Conservation (phyloP, 208 protist genomes). For the Lotmaria passim region DNA sequence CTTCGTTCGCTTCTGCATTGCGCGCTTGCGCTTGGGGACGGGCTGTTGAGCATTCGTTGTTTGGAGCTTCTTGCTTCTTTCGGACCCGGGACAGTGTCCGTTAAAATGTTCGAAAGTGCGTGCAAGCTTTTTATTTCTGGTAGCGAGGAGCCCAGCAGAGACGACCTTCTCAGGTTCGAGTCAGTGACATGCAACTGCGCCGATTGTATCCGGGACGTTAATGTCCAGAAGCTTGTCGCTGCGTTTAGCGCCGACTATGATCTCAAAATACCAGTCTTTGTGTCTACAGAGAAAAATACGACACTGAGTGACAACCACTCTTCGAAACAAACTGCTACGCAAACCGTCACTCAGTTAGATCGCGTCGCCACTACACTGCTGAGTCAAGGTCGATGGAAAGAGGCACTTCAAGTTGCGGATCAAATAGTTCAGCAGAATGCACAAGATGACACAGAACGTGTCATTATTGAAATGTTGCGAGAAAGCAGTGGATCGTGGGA, state of each 20-base stretch:
- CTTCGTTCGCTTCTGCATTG: constrained; percentile 29
- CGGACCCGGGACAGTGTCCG: constrained; percentile 2
- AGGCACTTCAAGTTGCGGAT: constrained; percentile 23
- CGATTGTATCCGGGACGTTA: constrained; percentile 1
- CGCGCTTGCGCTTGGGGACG: constrained; percentile 16
- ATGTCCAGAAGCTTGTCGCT: constrained; percentile 21
- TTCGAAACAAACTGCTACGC: not conserved
- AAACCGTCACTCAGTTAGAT: constrained; percentile 29
- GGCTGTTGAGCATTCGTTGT: not conserved
- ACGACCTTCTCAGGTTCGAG: constrained; percentile 22
- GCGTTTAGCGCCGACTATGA: constrained; percentile 37
- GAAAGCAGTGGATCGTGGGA: constrained; percentile 15
- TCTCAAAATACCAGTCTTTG: constrained; percentile 29
- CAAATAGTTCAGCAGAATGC: constrained; percentile 9
- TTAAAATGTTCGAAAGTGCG: constrained; percentile 14
- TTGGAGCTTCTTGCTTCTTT: constrained; percentile 12
- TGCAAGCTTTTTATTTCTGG: constrained; percentile 18
- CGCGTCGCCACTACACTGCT: constrained; percentile 22
- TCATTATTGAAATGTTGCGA: constrained; percentile 24
- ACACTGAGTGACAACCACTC: not conserved
- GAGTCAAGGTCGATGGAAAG: constrained; percentile 27
- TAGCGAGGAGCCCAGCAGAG: not conserved
- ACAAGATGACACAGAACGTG: constrained; percentile 11
- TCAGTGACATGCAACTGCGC: constrained; percentile 12
- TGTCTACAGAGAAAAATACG: not conserved